phyloP scores from a whole-genome alignment of 352 stramenopile species.

The Pythium graminicola region DNA sequence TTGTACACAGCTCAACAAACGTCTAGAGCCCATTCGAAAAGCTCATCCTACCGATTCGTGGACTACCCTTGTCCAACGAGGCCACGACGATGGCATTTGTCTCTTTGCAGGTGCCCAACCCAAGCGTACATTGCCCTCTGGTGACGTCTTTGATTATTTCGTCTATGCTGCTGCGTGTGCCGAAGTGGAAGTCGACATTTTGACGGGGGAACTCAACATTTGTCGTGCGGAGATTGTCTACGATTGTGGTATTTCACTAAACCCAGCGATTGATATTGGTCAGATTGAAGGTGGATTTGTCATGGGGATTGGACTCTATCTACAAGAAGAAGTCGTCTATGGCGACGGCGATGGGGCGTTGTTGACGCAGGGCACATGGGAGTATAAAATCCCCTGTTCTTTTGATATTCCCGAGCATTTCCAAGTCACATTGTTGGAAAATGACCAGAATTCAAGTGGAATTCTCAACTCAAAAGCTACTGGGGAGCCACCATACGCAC shows the following conservation, averaged over 20 bases:
- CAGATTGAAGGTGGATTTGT: constrained; percentile 60
- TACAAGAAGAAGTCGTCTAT: constrained; percentile 41
- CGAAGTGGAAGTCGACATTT: constrained; percentile 48
- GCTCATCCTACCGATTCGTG: constrained; percentile 20
- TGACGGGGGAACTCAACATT: constrained; percentile 49
- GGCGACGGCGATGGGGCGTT: constrained; percentile 15
- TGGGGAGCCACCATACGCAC: constrained; percentile 37
- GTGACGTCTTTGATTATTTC: constrained; percentile 33
- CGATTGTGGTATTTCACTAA: constrained; percentile 47
- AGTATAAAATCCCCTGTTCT: constrained; percentile 42
- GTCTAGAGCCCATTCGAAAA: constrained; percentile 28
- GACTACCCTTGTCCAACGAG: constrained; percentile 15
- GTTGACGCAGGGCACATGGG: constrained; percentile 42
- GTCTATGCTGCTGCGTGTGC: constrained; percentile 39
- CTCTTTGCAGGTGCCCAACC: constrained; percentile 28
- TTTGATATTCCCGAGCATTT: constrained; percentile 38
- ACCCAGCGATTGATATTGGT: constrained; percentile 47
- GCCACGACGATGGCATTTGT: constrained; percentile 21
- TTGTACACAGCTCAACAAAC: constrained; percentile 36
- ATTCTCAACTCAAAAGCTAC: constrained; percentile 44
- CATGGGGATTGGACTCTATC: constrained; percentile 46
- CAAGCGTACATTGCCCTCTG: not conserved
- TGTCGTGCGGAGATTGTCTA: constrained; percentile 37
- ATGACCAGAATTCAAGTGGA: constrained; percentile 22
- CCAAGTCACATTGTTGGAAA: constrained; percentile 40